A percentile compares a stretch with the other conserved stretches of the same genome.
Evolutionary conservation across 2,329 filamentous ascomycete species (phyloP).

Genomic region (Thielaviopsis populi): DNA sequence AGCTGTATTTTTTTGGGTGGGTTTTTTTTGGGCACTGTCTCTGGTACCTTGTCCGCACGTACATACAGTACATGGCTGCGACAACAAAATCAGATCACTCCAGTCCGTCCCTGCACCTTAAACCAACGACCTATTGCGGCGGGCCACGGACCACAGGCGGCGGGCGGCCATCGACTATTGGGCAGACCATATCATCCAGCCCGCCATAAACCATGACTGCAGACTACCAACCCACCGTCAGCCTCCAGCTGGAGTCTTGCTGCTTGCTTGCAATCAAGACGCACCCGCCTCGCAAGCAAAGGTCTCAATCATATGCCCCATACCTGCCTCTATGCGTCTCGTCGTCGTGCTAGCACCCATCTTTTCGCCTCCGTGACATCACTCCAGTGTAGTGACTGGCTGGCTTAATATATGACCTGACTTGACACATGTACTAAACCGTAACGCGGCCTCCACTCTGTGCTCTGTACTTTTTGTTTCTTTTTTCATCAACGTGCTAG

Average conservation of each 20-base stretch:
- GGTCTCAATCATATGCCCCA: not conserved
- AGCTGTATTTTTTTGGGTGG: too few relatives aligned
- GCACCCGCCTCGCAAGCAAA: too few relatives aligned
- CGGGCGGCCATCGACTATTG: too few relatives aligned
- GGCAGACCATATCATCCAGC: not conserved
- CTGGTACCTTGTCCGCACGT: not conserved
- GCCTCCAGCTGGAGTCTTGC: not conserved
- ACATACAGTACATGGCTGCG: slow-evolving; percentile 5
- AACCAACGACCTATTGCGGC: slow-evolving; percentile 18
- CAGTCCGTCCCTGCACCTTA: slow-evolving; percentile 12
- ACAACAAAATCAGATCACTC: not conserved
- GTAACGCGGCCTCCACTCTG: not conserved
- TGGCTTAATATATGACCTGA: not conserved
- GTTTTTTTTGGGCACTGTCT: not conserved
- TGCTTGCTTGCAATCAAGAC: too few relatives aligned
- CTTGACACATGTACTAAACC: not conserved
- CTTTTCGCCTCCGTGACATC: not conserved
- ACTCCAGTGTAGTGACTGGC: not conserved
- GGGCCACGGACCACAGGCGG: not conserved
- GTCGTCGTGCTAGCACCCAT: not conserved
- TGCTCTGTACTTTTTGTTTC: not conserved
- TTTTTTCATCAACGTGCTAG: not conserved
- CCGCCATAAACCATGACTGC: not conserved
- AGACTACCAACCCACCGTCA: too few relatives aligned
- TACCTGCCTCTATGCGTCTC: not conserved